Conservation (phyloP, 768 basidiomycete genomes). For the Kondoa subrosea region DNA sequence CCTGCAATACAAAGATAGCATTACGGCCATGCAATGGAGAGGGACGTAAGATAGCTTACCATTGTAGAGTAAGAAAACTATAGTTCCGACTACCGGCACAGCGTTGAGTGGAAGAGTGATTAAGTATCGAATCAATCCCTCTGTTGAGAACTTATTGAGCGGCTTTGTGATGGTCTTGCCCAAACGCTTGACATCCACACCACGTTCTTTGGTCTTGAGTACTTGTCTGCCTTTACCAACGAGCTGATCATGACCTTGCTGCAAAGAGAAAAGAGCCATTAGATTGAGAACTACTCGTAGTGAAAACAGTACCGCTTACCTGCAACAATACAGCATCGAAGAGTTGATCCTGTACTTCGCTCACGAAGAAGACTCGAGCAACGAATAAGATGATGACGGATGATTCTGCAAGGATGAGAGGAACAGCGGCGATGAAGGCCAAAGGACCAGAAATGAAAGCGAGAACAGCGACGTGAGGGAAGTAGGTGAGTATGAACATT, state of each 20-base stretch:
- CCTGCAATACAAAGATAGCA: background rate
- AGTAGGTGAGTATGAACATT: conserved; percentile 35
- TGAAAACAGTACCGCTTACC: background rate
- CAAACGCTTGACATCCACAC: background rate
- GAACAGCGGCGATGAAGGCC: conserved; percentile 42
- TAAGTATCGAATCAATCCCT: conserved; percentile 42
- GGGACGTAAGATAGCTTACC: conserved; percentile 20
- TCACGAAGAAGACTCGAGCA: conserved; percentile 38
- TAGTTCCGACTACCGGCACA: conserved; percentile 50
- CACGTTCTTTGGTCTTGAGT: background rate
- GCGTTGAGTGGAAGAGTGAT: conserved; percentile 51
- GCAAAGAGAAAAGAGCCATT: conserved; percentile 9
- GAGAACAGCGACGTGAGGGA: conserved; percentile 51
- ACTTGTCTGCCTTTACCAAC: conserved; percentile 35
- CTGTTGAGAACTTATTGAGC: conserved; percentile 26
- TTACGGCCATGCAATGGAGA: background rate
- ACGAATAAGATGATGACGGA: conserved; percentile 37
- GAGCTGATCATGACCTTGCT: conserved; percentile 35
- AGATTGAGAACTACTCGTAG: background rate
- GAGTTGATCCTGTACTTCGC: conserved; percentile 36
- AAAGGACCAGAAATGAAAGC: conserved; percentile 49
- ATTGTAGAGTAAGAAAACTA: conserved; percentile 45
- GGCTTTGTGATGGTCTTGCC: conserved; percentile 40
- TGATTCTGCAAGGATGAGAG: conserved; percentile 33
- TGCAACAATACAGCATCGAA: conserved; percentile 39